Base-by-base conservation (phyloP, 164 flowering plant species). In the Umbellularia californica region DNA sequence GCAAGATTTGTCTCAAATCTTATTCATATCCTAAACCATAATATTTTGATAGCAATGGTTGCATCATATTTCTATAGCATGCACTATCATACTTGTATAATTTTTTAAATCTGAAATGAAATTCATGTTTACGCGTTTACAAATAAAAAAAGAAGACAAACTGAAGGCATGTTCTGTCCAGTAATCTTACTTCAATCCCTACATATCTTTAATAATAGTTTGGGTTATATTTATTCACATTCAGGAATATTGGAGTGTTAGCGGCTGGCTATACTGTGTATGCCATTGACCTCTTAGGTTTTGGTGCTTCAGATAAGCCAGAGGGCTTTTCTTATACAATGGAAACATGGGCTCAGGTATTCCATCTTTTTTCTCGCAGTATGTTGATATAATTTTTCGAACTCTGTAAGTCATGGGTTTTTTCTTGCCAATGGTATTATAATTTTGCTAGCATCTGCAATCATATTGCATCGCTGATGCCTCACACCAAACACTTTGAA, bases 221-320 rank as follows among this genome's bases (percentile, higher is more conserved):
- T 67, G 27, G 7, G 5, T 52, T 65, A 28, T 72, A 23, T 71
- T 22, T 41, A 14, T 20, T 47, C 22, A 50, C 2, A 30, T 68
- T 50, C 85, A 92, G 97, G 87, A 95, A 95, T 79, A 86, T 95
- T n/a, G 67, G 58, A 33, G 78, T 82, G 3, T 74, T 95, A 70
- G 75, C 95, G 58, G 84, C 88, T 72, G 80, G 72, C 74, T 50
- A 82, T 70, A 86, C 85, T 20, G 97, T 95, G 25, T 95, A 89
- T 76, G 97, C 95, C 50, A 82, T 95, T 71, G 98, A 95, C 79
- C 91, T 91, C 64, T 83, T 94, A 68, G 97, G 97, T 0, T 95
- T 93, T 83, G 97, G 99, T 70, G 94, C 81, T 76, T 95, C 99
- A 1, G 97, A 91, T 73, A 95, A 95, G 84, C 99, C 97, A 12